Evolutionary conservation across 768 basidiomycete species (phyloP), one percentile per base, ranked within the genome.

Genomic region (Pleurotus tuoliensis): DNA sequence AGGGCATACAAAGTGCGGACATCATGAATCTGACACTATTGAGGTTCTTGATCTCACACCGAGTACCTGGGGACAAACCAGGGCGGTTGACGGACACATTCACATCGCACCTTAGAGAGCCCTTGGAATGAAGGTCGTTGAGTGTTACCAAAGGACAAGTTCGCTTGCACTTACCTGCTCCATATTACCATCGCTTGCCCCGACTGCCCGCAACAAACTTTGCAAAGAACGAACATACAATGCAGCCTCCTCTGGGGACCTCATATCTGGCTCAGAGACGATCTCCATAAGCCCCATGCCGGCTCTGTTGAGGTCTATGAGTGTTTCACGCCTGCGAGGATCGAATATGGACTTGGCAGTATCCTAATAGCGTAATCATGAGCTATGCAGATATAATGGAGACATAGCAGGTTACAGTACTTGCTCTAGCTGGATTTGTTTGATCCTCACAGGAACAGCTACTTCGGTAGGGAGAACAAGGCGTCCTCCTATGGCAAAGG

Each of bases 21-120:
- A 82, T 82, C 73, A 94, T 87, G 69, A 88, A 94, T 60, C 83
- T 84, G 43, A 97, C 77, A 54, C 93, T 94, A 67, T 98, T 98
- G 43, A 99, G 79, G 64, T 99, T 99, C 72, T 99, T 99, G 63
- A 99, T 84, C 71, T 99, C 96, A 64, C 94, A 95, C 27, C 96
- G 85, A 1, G 89, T 96, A 2, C 94, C 87, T 1, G 73, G 84
- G 3, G 81, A 70, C 5, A 80, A 71, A 7, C 87, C 86, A 41
- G 73, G 67, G 47, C 80, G 80, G 64, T 92, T 90, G 5, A 98
- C 83, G 4, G 96, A 98, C 4, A 98, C 87, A 64, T 99, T 98
- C 25, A 96, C 91, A 65, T 99, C 97, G 60, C 94, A 95, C 40
- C 97, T 80, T 30, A 98, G 76, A 5, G 95, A 98, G 1, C 96